These are phyloP conservation scores for Magnolia kwangsiensis DNA, from an alignment of 164 flowering plant genomes.

Conservation along the genomic window DNA sequence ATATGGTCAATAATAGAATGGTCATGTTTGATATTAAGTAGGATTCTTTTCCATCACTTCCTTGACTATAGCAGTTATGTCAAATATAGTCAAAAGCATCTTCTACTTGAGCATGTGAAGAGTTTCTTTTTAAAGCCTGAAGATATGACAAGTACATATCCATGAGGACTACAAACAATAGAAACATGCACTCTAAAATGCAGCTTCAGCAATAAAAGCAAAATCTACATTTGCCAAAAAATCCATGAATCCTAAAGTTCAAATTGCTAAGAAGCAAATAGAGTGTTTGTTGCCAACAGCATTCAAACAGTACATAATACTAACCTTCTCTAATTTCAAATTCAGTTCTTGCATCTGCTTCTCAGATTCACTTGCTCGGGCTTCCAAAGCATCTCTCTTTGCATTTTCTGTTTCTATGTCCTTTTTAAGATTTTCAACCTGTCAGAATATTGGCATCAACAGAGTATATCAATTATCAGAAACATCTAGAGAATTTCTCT, in stretches of 20 bases:
- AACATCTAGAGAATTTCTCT: neutral
- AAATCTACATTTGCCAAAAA: too few relatives aligned
- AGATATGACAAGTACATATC: too few relatives aligned
- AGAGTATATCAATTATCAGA: neutral
- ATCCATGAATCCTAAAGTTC: neutral
- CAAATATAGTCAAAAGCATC: too few relatives aligned
- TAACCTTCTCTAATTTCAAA: conserved; percentile 56
- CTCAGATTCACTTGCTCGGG: conserved; percentile 46
- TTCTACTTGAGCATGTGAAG: neutral
- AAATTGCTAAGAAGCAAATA: neutral
- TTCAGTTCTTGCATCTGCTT: conserved; percentile 45
- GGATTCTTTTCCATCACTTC: too few relatives aligned
- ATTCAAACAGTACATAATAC: conserved; percentile 11
- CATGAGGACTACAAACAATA: too few relatives aligned
- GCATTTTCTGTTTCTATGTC: conserved; percentile 44
- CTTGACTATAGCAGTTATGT: too few relatives aligned
- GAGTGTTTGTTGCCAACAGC: neutral
- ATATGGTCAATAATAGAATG: too few relatives aligned
- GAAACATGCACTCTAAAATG: neutral
- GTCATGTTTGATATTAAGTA: too few relatives aligned
- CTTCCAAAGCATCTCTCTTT: conserved; percentile 51
- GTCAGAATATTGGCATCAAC: conserved; percentile 11
- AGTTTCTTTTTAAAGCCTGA: neutral
- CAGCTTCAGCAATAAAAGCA: neutral
- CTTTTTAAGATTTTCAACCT: conserved; percentile 61